Evolutionary conservation across 768 basidiomycete genomes (phyloP), one percentile per base, ranked within the genome.

Genomic region (Amanita pallidorosea): DNA sequence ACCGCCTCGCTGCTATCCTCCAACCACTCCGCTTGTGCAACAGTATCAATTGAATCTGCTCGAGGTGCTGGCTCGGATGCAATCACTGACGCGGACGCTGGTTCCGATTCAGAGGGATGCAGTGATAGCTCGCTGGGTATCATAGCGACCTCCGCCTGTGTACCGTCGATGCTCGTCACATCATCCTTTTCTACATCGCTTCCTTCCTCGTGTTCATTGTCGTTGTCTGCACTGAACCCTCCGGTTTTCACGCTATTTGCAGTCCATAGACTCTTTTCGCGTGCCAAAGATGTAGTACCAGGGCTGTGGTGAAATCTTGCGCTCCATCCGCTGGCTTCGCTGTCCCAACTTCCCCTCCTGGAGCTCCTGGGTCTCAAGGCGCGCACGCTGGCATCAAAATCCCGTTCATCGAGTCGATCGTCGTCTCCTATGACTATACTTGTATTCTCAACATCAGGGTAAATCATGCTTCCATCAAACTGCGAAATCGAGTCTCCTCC

Each of bases 271-370:
- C 79, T 83, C 56, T 77, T 74, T 55, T 78, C 81, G 54, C 76
- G 69, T 20, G 60, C 61, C 49, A 74, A 60, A 1, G 73, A 73
- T 1, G 76, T 66, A 5, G 74, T 69, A 20, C 73, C 74, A 7
- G 71, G 67, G 2, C 70, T 73, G 17, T 63, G 65, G 40, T 77
- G 76, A 27, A 85, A 66, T 54, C 75, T 70, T 5, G 91, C 89
- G 62, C 88, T 91, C 90, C 90, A 94, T 38, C 85, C 76, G 56
- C 88, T 92, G 22, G 79, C 83, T 60, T 85, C 86, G 58, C 91
- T 93, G 58, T 88, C 94, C 88, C 92, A 94, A 59, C 91, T 94
- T 0, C 87, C 86, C 58, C 89, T 73, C 58, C 91, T 74, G 7
- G 88, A 88, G 65, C 88, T 88, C 52, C 92, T 71, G 1, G 89